Percentiles rank a stretch among this genome's conserved stretches.
Conservation (phyloP, 2,329 filamentous ascomycete species). For the Huntiella bhutanensis region DNA sequence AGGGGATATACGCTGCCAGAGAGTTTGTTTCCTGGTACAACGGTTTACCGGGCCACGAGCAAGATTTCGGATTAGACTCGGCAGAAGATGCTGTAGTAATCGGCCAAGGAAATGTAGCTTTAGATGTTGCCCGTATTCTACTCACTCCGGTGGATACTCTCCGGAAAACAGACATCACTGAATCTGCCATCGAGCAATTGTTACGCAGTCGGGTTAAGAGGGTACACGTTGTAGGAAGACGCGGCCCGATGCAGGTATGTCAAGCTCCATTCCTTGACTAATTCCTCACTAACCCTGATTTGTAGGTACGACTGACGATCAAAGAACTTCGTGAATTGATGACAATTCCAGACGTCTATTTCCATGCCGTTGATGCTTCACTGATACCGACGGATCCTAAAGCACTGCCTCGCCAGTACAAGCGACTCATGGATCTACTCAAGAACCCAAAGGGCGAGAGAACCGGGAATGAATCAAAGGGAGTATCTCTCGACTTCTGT, state of each 20-base stretch:
- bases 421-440: constrained; percentile 58
- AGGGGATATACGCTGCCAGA: constrained; percentile 68
- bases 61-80: constrained; percentile 50
- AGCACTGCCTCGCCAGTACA: constrained; percentile 54
- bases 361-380: constrained; percentile 45
- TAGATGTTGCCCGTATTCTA: constrained; percentile 81
- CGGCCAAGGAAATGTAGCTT: constrained; percentile 87
- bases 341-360: constrained; percentile 51
- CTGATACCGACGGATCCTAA: constrained; percentile 50
- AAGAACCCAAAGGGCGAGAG: constrained; percentile 41
- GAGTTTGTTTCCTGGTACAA: constrained; percentile 99
- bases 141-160: constrained; percentile 57
- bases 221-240: constrained; percentile 72
- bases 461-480: constrained; percentile 34
- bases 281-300: constrained; percentile 4
- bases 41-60: constrained; percentile 59
- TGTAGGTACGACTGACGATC: constrained; percentile 75
- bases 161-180: constrained; percentile 71
- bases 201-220: constrained; percentile 54
- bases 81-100: constrained; percentile 69
- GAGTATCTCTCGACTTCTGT: constrained; percentile 74
- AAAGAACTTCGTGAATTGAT: constrained; percentile 85
- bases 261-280: constrained; percentile 15
- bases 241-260: constrained; percentile 62
- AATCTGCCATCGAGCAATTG: constrained; percentile 58